phyloP scores from a whole-genome alignment of 2,329 filamentous ascomycete genomes.

The Thelonectria blattea region DNA sequence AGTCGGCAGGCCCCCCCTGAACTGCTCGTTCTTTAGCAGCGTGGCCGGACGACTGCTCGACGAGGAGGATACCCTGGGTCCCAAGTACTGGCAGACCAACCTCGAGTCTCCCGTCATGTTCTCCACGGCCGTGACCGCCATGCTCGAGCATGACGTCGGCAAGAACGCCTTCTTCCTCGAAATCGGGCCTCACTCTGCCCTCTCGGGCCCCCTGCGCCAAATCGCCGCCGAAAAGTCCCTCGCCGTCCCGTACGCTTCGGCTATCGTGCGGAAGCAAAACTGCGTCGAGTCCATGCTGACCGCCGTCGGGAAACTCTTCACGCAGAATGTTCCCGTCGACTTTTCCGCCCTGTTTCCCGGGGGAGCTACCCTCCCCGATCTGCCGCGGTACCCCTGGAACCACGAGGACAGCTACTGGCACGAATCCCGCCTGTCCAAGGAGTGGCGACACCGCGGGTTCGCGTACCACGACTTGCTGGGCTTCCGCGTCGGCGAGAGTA shows the following conservation, averaged over 20 bases:
- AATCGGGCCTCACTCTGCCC: slow-evolving; percentile 37
- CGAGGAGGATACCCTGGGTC: slow-evolving; percentile 13
- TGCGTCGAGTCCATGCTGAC: background rate
- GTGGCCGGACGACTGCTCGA: slow-evolving; percentile 40
- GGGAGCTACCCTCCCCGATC: slow-evolving; percentile 25
- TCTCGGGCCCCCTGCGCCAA: slow-evolving; percentile 35
- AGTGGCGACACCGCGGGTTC: slow-evolving; percentile 17
- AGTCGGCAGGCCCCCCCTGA: background rate
- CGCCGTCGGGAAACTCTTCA: slow-evolving; percentile 6
- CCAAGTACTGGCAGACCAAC: slow-evolving; percentile 41
- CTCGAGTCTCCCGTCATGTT: slow-evolving; percentile 41
- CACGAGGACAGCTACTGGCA: slow-evolving; percentile 16
- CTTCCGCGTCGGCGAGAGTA: slow-evolving; percentile 21
- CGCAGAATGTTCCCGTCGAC: background rate
- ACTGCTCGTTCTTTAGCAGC: slow-evolving; percentile 34
- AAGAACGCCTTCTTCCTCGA: slow-evolving; percentile 31
- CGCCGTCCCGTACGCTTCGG: background rate
- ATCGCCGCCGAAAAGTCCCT: slow-evolving; percentile 23
- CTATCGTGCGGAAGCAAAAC: slow-evolving; percentile 5
- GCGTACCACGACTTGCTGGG: slow-evolving; percentile 32
- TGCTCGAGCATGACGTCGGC: slow-evolving; percentile 5
- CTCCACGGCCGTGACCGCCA: slow-evolving; percentile 20
- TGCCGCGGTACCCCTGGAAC: slow-evolving; percentile 44
- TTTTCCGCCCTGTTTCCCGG: background rate
- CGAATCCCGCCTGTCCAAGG: slow-evolving; percentile 16